phyloP scores from a whole-genome alignment of 805 yeast species.

The Ogataea nakhonphanomensis region DNA sequence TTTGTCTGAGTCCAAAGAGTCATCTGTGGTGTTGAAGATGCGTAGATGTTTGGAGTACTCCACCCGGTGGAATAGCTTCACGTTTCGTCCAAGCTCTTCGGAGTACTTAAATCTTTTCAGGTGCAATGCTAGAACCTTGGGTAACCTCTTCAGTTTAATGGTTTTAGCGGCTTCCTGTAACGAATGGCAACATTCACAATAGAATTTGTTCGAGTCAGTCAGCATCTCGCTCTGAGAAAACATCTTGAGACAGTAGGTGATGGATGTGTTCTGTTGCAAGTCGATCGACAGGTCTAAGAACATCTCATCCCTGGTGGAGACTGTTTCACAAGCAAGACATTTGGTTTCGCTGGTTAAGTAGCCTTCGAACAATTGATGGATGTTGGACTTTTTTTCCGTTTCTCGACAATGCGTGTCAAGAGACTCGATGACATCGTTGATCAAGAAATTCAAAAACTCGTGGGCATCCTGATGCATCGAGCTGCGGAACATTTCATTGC shows the following conservation, averaged over 20 bases:
- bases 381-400: conserved; percentile 6
- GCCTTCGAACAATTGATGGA: conserved; percentile 80
- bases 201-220: conserved; percentile 83
- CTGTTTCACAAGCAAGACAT: conserved; percentile 84
- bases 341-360: conserved; percentile 79
- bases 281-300: conserved; percentile 87
- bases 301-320: conserved; percentile 77
- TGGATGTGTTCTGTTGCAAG: conserved; percentile 67
- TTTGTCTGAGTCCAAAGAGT: conserved; percentile 47
- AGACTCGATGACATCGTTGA: conserved; percentile 65
- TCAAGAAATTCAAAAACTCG: conserved; percentile 83
- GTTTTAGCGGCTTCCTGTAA: conserved; percentile 92
- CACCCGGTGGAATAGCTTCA: conserved; percentile 82
- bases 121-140: conserved; percentile 77
- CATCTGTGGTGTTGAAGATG: conserved; percentile 65
- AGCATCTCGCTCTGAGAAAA: conserved; percentile 85
- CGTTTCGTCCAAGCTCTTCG: conserved; percentile 75
- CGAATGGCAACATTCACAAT: conserved; percentile 86
- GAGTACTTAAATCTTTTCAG: conserved; percentile 89
- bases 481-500: conserved; percentile 80
- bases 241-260: conserved; percentile 74
- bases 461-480: conserved; percentile 99
- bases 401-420: conserved; percentile 33
- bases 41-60: conserved; percentile 72
- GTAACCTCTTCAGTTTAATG: conserved; percentile 73